These are phyloP conservation scores for Ceratobasidium papillatum DNA, from an alignment of 1,284 basidiomycete species.

Conservation along the genomic window DNA sequence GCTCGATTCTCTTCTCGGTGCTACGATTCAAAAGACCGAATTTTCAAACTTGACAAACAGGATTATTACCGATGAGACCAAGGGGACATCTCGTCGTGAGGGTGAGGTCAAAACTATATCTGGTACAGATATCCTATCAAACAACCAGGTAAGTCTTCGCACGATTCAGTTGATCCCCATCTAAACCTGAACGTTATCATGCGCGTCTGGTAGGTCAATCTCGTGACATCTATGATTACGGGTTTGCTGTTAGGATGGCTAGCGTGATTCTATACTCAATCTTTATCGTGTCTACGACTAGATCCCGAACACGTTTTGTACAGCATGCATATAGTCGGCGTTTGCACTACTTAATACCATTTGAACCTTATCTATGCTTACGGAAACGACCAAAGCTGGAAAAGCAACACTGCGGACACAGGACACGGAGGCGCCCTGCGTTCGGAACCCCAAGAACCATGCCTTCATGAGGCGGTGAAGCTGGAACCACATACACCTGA, in stretches of 20 bases:
- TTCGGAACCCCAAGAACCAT: background rate
- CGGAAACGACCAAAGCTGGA: background rate
- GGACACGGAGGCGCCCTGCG: background rate
- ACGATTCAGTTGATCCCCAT: background rate
- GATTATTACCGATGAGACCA: conserved; percentile 69
- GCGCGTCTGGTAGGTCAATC: conserved; percentile 56
- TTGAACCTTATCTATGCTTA: background rate
- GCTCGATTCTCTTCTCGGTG: conserved; percentile 88
- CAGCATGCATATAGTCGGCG: background rate
- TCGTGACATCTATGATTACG: conserved; percentile 57
- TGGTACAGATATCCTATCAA: conserved; percentile 77
- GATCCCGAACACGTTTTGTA: background rate
- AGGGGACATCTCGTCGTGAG: conserved; percentile 45
- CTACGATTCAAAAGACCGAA: conserved; percentile 84
- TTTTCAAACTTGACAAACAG: conserved; percentile 71
- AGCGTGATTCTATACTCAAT: conserved; percentile 42
- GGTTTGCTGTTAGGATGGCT: conserved; percentile 54
- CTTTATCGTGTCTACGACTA: background rate
- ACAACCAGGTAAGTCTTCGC: conserved; percentile 72
- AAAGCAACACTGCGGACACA: background rate
- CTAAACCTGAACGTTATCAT: background rate
- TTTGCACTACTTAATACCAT: too few species aligned
- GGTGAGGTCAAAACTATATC: conserved; percentile 66
- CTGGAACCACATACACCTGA: background rate
- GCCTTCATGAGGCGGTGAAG: background rate